Percentiles rank a stretch among this genome's conserved stretches.
Conservation (phyloP, 495 filamentous ascomycete genomes). For the Parathielavia hyrcaniae region DNA sequence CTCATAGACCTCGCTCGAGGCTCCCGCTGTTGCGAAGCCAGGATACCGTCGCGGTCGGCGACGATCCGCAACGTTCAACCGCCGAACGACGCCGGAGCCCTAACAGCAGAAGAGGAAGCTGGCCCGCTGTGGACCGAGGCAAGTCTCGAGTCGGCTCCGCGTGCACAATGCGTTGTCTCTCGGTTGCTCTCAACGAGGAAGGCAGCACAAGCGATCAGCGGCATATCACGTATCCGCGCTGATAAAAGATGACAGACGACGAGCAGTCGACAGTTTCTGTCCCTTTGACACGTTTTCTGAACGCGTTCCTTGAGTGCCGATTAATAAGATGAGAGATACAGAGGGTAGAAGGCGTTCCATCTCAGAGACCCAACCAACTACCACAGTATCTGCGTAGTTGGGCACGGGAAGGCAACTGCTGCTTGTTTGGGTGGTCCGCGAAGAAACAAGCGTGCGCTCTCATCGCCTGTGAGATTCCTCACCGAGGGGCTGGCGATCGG, state of each 20-base stretch:
- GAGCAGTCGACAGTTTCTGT: background rate
- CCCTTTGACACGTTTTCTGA: too few species aligned
- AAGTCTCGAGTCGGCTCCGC: slow-evolving; percentile 5
- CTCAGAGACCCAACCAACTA: too few species aligned
- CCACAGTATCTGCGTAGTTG: background rate
- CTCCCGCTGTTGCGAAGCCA: slow-evolving; percentile 4
- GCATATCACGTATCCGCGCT: background rate
- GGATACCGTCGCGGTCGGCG: slow-evolving; percentile 2
- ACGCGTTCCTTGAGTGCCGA: too few species aligned
- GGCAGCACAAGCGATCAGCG: slow-evolving; percentile 22
- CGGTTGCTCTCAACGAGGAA: slow-evolving; percentile 23
- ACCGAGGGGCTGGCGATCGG: background rate
- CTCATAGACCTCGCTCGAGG: slow-evolving; percentile 26
- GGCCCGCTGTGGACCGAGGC: slow-evolving; percentile 20
- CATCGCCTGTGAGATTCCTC: background rate
- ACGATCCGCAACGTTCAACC: slow-evolving; percentile 8
- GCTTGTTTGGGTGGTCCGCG: too few species aligned
- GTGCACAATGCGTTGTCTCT: slow-evolving; percentile 15
- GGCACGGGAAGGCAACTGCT: background rate
- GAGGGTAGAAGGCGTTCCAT: too few species aligned
- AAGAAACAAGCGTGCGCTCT: background rate
- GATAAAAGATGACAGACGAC: background rate
- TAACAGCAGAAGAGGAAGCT: slow-evolving; percentile 11
- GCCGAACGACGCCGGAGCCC: slow-evolving; percentile 5
- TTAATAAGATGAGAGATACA: too few species aligned